Evolutionary conservation across 2,329 filamentous ascomycete genomes (phyloP), one percentile per base, ranked within the genome.

Genomic region (Monilinia polystroma): DNA sequence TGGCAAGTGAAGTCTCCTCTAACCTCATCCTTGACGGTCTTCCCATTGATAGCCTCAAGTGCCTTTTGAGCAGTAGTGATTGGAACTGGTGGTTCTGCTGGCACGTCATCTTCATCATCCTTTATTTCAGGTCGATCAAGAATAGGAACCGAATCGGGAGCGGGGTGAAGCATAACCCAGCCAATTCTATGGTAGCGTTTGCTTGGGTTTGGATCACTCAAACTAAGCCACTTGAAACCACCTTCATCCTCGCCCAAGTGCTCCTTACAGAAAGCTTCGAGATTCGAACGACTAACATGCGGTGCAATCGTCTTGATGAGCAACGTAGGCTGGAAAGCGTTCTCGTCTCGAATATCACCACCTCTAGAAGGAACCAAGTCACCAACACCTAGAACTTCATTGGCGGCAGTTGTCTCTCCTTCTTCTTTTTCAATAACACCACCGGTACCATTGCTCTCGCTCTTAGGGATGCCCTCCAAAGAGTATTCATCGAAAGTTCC

Each of bases 281-380:
- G 86, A 74, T 97, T 98, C 60, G 91, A 88, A 51, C 95, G 90
- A 74, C 92, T 97, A 70, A 99, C 95, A 68, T 96, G 96, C 10
- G 95, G 95, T 5, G 95, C 94, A 75, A 99, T 93, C 0, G 95
- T 99, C 81, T 99, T 99, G 83, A 99, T 97, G 57, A 99, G 86
- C 23, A 99, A 84, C 0, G 96, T 97, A 18, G 95, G 95, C 77
- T 96, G 92, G 71, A 90, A 88, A 43, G 95, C 85, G 59, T 90
- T 91, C 72, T 97, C 93, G 75, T 99, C 95, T 49, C 92, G 88
- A 63, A 98, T 85, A 71, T 98, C 94, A 59, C 91, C 92, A 38
- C 91, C 92, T 71, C 87, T 87, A 52, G 88, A 89, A 45, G 95
- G 93, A 18, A 98, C 86, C 59, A 98, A 82, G 77, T 98, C 95